Evolutionary conservation across 352 stramenopile species (phyloP).

Genomic region (Phytophthora hybrid): DNA sequence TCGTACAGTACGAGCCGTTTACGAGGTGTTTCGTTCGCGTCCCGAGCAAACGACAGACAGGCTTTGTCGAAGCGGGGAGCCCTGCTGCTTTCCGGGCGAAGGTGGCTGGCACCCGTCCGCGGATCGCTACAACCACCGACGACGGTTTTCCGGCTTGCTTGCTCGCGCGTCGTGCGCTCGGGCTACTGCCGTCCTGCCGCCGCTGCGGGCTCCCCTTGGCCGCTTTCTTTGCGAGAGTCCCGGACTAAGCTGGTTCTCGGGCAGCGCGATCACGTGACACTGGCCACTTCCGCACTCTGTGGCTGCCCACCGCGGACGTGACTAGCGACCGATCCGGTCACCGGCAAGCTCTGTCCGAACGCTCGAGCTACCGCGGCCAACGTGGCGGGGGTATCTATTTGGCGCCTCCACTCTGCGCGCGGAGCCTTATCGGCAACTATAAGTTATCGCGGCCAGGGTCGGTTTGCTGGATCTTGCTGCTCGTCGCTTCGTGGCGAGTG

Average conservation of each 20-base stretch:
- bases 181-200: too few species aligned
- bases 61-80: background rate
- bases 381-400: conserved; percentile 25
- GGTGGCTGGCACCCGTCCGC: too few species aligned
- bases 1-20: conserved; percentile 19
- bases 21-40: conserved; percentile 44
- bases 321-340: conserved; percentile 7
- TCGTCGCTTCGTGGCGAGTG: background rate
- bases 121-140: too few species aligned
- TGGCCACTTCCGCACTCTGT: conserved; percentile 31
- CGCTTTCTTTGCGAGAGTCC: conserved; percentile 11
- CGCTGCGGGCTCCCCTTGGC: background rate
- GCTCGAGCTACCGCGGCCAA: conserved; percentile 9
- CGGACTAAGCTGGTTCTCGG: conserved; percentile 21
- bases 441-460: background rate
- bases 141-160: conserved; percentile 7
- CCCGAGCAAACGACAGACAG: conserved; percentile 35
- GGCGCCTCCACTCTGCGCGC: conserved; percentile 8
- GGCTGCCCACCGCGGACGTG: conserved; percentile 3
- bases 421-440: conserved; percentile 10
- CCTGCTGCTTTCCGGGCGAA: background rate
- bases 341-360: conserved; percentile 23
- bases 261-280: conserved; percentile 29
- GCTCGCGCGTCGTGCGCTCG: conserved; percentile 4
- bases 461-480: conserved; percentile 16